phyloP scores from a whole-genome alignment of 2,329 filamentous ascomycete species.

The Ophiostoma himal-ulmi region DNA sequence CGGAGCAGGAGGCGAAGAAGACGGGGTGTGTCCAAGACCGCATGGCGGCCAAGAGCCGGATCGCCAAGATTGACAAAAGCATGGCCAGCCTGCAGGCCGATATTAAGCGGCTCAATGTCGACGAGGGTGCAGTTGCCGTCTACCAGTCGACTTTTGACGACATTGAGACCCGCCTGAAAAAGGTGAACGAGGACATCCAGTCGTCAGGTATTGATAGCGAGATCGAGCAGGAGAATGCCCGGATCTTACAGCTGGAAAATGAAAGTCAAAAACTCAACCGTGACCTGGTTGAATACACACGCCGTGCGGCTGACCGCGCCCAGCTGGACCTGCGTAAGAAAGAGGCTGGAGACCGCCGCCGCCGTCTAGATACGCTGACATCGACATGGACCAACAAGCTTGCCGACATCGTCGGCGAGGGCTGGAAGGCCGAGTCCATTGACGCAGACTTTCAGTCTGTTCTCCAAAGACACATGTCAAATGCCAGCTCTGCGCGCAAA shows the following conservation, averaged over 20 bases:
- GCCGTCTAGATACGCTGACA: conserved; percentile 70
- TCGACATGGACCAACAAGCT: conserved; percentile 70
- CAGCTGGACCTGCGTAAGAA: conserved; percentile 78
- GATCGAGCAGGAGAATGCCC: conserved; percentile 59
- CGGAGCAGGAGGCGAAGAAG: conserved; percentile 67
- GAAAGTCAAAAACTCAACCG: conserved; percentile 64
- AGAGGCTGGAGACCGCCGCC: conserved; percentile 66
- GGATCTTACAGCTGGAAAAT: conserved; percentile 64
- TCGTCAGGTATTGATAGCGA: conserved; percentile 63
- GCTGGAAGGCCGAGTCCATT: conserved; percentile 65
- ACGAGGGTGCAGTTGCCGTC: conserved; percentile 76
- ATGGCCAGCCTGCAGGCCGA: conserved; percentile 60
- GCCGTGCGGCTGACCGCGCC: conserved; percentile 73
- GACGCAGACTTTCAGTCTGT: conserved; percentile 64
- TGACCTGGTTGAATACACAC: conserved; percentile 80
- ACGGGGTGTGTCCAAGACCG: conserved; percentile 69
- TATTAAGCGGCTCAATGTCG: conserved; percentile 67
- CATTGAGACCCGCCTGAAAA: conserved; percentile 55
- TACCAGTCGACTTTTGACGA: conserved; percentile 70
- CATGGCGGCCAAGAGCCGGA: conserved; percentile 64
- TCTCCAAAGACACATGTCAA: conserved; percentile 51
- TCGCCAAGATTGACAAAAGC: conserved; percentile 66
- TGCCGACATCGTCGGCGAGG: conserved; percentile 53
- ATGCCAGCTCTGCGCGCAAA: conserved; percentile 59
- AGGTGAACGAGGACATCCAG: conserved; percentile 58